Percentiles rank a stretch among this genome's conserved stretches.
Evolutionary conservation across 805 yeast genomes (phyloP).

Genomic region (Candida quercuum): DNA sequence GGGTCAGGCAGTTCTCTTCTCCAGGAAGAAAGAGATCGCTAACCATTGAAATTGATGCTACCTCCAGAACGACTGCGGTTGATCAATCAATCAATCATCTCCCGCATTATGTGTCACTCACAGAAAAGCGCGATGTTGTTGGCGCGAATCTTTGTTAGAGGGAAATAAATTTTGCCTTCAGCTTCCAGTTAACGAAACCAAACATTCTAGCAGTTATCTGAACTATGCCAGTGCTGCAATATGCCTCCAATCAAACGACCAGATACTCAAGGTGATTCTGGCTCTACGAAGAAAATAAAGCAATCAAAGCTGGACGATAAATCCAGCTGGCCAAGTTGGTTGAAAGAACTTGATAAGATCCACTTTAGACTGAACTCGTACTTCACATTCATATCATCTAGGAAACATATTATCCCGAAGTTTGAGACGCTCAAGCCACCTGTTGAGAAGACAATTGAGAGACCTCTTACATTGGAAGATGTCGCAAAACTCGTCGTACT

Average conservation of each 20-base stretch:
- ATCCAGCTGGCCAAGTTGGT: slow-evolving; percentile 22
- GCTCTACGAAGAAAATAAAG: background rate
- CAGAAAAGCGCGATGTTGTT: too few relatives aligned
- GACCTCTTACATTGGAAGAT: slow-evolving; percentile 44
- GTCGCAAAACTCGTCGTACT: slow-evolving; percentile 57
- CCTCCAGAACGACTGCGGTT: too few relatives aligned
- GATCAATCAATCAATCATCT: too few relatives aligned
- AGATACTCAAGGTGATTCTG: background rate
- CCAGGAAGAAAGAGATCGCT: too few relatives aligned
- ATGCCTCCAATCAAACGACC: background rate
- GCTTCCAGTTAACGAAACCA: too few relatives aligned
- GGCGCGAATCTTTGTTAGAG: too few relatives aligned
- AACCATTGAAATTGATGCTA: too few relatives aligned
- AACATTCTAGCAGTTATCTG: too few relatives aligned
- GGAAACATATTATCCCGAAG: slow-evolving; percentile 56
- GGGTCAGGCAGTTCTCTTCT: too few relatives aligned
- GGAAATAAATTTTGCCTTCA: too few relatives aligned
- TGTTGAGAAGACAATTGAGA: slow-evolving; percentile 42
- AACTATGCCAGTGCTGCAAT: too few relatives aligned
- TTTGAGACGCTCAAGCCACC: slow-evolving; percentile 48
- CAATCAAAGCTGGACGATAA: background rate
- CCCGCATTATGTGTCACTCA: too few relatives aligned
- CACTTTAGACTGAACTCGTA: slow-evolving; percentile 53
- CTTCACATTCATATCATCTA: slow-evolving; percentile 54
- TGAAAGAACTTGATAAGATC: slow-evolving; percentile 38